Base-by-base conservation (phyloP, 352 stramenopile species). In the Pythium aristosporum region DNA sequence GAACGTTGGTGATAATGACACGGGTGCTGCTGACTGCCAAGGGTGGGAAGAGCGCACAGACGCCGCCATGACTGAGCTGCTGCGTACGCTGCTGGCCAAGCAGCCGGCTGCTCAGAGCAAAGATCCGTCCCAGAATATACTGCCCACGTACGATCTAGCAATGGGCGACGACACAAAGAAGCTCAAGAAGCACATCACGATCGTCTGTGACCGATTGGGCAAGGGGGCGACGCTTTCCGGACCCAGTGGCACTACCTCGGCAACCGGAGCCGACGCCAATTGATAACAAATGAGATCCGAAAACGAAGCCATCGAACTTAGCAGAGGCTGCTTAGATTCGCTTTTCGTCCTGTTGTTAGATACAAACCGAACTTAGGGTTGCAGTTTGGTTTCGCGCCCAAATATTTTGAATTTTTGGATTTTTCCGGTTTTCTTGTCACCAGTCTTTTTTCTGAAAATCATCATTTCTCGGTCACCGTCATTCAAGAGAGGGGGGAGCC, bases 131-230 rank as follows among this genome's bases (percentile, higher is more conserved):
- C 61, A 68, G 23, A 66, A 20, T 41, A 50, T 32, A 50, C 67
- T 46, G 61, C 82, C 18, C 65, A 67, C 34, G 48, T 63, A 75
- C 42, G 80, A 88, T 23, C 69, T 95, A 36, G 58, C 72, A n/a
- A 79, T 97, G 67, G 74, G 75, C 11, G 69, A 89, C 2, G 81
- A 96, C 67, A 94, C 85, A 16, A 91, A 88, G 59, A 91, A 90
- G 46, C 82, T 97, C 49, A 92, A 94, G 69, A 97, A 97, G 53
- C 86, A 96, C 71, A 92, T 97, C 50, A 92, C 86, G 20, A 94
- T 97, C 57, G 76, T 97, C 9, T 96, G 84, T 58, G 89, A 96
- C 61, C 81, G 89, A 0, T 75, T 97, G 5, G 82, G 80, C 43
- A 96, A 96, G 63, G 90, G 90, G 18, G 85, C 83, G 12, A 75